Evolutionary conservation across 768 basidiomycete genomes (phyloP).

Genomic region (Antrodiella citrinella): DNA sequence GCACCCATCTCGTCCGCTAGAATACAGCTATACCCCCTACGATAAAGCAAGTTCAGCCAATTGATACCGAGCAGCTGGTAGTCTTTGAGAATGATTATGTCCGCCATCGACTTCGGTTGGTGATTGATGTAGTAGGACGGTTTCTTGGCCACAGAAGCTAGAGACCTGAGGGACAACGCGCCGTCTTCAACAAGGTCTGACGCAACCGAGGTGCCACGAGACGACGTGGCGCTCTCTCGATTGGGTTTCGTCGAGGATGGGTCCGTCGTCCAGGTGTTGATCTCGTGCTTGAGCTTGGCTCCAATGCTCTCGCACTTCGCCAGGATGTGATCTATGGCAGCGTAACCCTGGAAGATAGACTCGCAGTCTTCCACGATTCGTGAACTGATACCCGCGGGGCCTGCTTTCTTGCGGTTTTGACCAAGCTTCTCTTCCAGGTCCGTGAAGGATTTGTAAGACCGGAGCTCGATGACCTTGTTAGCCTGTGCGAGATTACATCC

Average conservation of each 20-base stretch:
- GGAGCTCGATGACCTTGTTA: constrained; percentile 60
- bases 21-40: constrained; percentile 80
- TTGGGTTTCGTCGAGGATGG: constrained; percentile 29
- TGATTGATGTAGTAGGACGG: constrained; percentile 59
- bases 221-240: constrained; percentile 20
- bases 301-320: constrained; percentile 87
- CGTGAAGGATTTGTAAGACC: constrained; percentile 73
- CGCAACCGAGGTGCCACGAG: constrained; percentile 12
- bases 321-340: constrained; percentile 81
- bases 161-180: constrained; percentile 45
- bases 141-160: constrained; percentile 34
- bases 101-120: constrained; percentile 64
- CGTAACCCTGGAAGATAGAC: constrained; percentile 77
- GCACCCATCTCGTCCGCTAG: constrained; percentile 98
- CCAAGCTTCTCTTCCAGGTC: constrained; percentile 71
- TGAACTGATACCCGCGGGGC: constrained; percentile 76
- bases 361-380: constrained; percentile 88
- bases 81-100: constrained; percentile 79
- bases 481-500: constrained; percentile 83
- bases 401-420: constrained; percentile 82
- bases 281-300: constrained; percentile 57
- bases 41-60: constrained; percentile 88
- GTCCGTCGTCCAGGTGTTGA: constrained; percentile 62
- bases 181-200: constrained; percentile 47
- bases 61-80: constrained; percentile 98